Evolutionary conservation across 306 rosid species (phyloP), one percentile per base, ranked within the genome.

Genomic region (Hippophae tibetana): DNA sequence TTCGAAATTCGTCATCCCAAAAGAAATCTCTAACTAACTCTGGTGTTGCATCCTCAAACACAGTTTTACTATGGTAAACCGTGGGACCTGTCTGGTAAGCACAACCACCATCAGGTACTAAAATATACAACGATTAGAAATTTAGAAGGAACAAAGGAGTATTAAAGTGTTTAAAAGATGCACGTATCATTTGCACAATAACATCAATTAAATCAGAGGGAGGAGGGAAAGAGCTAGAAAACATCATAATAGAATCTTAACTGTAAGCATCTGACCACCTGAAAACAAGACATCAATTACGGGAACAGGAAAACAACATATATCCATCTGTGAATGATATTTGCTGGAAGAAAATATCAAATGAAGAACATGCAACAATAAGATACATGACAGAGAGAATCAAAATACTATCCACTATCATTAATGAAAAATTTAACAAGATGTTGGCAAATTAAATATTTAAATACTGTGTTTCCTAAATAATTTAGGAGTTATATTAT

Each of bases 1-100:
- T 84, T 60, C 99, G 94, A 66, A 86, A 88, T 66, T 93, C 97
- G 76, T 93, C 99, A 69, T 93, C 99, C 99, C 99, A 93, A 68
- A 93, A 93, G 78, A 93, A 93, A 78, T 93, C 99, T 76, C 97
- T 84, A 14, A 93, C 99, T 80, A 93, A 57, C 81, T 93, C 99
- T 2, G 94, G 90, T 40, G 84, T 80, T 50, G 94, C 97, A 64
- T 93, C 99, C 79, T 93, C 97, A 72, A 88, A 93, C 51, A 88
- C 80, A 55, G 95, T 93, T 83, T 78, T 86, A 67, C 90, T 93
- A 11, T 94, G 83, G 76, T 93, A 93, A 68, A 86, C 68, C 62
- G 90, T 86, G 45, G 95, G 85, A 48, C 95, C 89, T 55, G 81
- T 70, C 99, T 93, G 94, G 66, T 76, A 65, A 78, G 40, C 46